Evolutionary conservation across 306 rosid species (phyloP), one percentile per base, ranked within the genome.

Genomic region (Acacia confusa): DNA sequence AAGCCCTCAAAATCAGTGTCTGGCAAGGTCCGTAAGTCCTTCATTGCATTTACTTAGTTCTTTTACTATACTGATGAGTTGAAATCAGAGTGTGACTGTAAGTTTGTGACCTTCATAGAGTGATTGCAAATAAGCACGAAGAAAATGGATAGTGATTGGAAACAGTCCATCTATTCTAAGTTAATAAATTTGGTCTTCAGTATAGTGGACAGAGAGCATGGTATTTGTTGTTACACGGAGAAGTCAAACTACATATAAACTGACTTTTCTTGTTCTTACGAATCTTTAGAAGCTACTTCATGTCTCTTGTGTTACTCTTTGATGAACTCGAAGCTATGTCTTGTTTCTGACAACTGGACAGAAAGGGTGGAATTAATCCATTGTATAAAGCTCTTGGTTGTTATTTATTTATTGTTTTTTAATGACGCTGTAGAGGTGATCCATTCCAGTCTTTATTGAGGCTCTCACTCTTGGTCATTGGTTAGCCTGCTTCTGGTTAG

Each of bases 1-100:
- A 95, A 85, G 98, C 99, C 53, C 97, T 95, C 79, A 93, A 95
- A 83, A 95, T 95, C 92, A 95, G 99, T 85, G 99, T 95, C 57
- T 95, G 99, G 98, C 78, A 83, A 88, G 99, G 99, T 93, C 84
- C 80, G 74, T 7, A 17, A 25, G 44, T 50, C 53, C 47, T 44
- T 30, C 47, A 30, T 24, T 16, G n/a, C 53, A 4, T 60, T 57
- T 58, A 52, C 72, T 16, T 40, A n/a, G 57, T 77, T 73, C 58
- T 27, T 57, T 55, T 44, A 75, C 76, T 79, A 41, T 20, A 72
- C 36, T 76, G 64, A 32, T 76, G 72, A 76, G 78, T 85, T 82
- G 78, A 84, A 67, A 72, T 82, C 43, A 41, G 78, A 19, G 78
- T 44, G 61, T 74, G 76, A 48, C 50, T 57, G 47, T 78, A 75